Evolutionary conservation across 1,284 basidiomycete genomes (phyloP).

Genomic region (Cryptococcus floricola): DNA sequence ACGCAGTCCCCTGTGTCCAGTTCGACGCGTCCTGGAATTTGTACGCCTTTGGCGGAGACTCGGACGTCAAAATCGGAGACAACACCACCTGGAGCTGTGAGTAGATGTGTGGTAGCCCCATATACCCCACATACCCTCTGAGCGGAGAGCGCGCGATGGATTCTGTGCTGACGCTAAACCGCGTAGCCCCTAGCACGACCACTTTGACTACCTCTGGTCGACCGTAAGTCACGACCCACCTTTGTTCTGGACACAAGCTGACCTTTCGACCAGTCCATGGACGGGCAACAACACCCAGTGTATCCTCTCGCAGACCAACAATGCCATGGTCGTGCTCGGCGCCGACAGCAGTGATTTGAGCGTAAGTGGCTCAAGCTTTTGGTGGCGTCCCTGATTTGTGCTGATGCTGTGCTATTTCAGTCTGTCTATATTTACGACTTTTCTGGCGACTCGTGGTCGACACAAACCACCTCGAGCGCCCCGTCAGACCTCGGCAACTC

Average conservation of each 20-base stretch:
- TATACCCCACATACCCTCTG: too few relatives aligned
- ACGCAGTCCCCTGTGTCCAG: conserved; percentile 44
- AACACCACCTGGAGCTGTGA: conserved; percentile 42
- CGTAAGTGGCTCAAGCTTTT: conserved; percentile 29
- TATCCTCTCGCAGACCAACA: conserved; percentile 47
- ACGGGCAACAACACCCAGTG: conserved; percentile 48
- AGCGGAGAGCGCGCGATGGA: not conserved
- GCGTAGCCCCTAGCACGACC: conserved; percentile 31
- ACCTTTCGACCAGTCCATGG: conserved; percentile 32
- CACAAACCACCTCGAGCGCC: conserved; percentile 40
- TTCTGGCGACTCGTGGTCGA: conserved; percentile 44
- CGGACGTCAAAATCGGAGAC: conserved; percentile 46
- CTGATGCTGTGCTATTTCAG: conserved; percentile 9
- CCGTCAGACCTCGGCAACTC: conserved; percentile 36
- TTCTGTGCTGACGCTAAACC: not conserved
- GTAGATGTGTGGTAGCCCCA: conserved; percentile 15
- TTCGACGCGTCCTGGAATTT: conserved; percentile 46
- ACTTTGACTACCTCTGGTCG: conserved; percentile 37
- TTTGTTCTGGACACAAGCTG: not conserved
- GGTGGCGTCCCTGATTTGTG: not conserved
- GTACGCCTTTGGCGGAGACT: conserved; percentile 47
- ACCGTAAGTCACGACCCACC: conserved; percentile 28
- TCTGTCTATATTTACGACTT: conserved; percentile 50
- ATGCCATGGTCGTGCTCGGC: conserved; percentile 70
- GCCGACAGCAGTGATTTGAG: conserved; percentile 65